Evolutionary conservation across 2,329 filamentous ascomycete genomes (phyloP).

Genomic region (Acrocalymma vagum): DNA sequence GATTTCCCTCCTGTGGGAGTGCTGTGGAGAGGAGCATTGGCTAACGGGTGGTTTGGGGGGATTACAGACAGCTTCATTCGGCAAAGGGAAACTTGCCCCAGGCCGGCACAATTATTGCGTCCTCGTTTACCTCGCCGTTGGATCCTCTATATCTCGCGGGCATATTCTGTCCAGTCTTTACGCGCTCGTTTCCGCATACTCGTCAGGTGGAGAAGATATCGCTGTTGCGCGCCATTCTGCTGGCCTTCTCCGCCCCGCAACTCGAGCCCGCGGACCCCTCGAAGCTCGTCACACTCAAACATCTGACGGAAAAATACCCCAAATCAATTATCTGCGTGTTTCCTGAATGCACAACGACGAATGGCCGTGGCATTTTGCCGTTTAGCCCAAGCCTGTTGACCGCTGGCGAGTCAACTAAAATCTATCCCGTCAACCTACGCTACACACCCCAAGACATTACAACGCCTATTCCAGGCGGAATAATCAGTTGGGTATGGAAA

Average conservation of each 20-base stretch:
- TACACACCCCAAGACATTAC: conserved; percentile 92
- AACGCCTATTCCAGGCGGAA: conserved; percentile 82
- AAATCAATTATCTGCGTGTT: conserved; percentile 84
- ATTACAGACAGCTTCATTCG: conserved; percentile 24
- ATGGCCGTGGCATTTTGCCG: conserved; percentile 87
- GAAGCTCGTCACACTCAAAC: conserved; percentile 46
- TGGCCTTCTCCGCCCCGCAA: conserved; percentile 71
- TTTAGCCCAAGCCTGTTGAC: conserved; percentile 80
- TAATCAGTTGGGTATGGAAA: conserved; percentile 81
- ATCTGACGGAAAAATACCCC: conserved; percentile 73
- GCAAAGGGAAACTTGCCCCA: conserved; percentile 73
- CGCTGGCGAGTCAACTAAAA: conserved; percentile 71
- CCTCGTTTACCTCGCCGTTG: conserved; percentile 90
- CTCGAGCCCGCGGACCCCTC: conserved; percentile 38
- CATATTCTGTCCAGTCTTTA: conserved; percentile 96
- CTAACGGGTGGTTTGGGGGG: conserved; percentile 1
- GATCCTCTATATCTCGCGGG: conserved; percentile 94
- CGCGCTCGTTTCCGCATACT: conserved; percentile 79
- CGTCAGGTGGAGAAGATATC: conserved; percentile 79
- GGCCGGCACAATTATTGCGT: conserved; percentile 82
- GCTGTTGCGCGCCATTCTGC: conserved; percentile 76
- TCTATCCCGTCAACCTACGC: conserved; percentile 90
- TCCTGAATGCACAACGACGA: conserved; percentile 93
- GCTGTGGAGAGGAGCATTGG: no score
- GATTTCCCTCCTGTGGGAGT: no score